Evolutionary conservation across 2,329 filamentous ascomycete species (phyloP).

Genomic region (Hymenoscyphus repandus): DNA sequence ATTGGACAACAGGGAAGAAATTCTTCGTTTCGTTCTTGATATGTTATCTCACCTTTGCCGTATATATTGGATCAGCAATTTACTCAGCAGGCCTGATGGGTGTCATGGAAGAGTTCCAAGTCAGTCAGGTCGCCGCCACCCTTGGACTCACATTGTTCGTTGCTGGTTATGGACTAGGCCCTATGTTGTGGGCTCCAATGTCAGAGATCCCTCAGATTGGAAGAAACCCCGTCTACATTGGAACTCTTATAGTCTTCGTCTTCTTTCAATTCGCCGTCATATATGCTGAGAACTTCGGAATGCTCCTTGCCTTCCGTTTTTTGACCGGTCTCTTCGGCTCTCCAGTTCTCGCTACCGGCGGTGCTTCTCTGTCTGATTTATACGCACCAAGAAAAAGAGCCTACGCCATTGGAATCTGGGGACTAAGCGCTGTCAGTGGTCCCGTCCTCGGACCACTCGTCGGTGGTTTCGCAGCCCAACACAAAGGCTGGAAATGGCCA

Average conservation of each 20-base stretch:
- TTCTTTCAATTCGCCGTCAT: constrained; percentile 32
- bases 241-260: constrained; percentile 58
- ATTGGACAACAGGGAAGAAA: constrained; percentile 41
- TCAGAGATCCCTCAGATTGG: constrained; percentile 62
- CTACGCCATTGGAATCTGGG: constrained; percentile 1
- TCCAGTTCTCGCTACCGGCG: constrained; percentile 39
- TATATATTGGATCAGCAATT: constrained; percentile 44
- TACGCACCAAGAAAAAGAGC: neutral
- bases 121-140: constrained; percentile 44
- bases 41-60: constrained; percentile 51
- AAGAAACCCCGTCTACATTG: constrained; percentile 61
- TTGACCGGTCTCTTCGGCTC: constrained; percentile 5
- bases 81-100: constrained; percentile 41
- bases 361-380: constrained; percentile 44
- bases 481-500: constrained; percentile 55
- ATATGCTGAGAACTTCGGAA: constrained; percentile 36
- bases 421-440: neutral
- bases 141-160: constrained; percentile 57
- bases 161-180: constrained; percentile 56
- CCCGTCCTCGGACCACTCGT: constrained; percentile 38
- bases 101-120: constrained; percentile 42
- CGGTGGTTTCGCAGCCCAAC: constrained; percentile 49
- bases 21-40: constrained; percentile 39
- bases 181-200: constrained; percentile 60
- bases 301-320: constrained; percentile 36